A percentile compares a stretch with the other conserved stretches of the same genome.
Evolutionary conservation across 1,284 basidiomycete species (phyloP).

Genomic region (Bjerkandera adusta): DNA sequence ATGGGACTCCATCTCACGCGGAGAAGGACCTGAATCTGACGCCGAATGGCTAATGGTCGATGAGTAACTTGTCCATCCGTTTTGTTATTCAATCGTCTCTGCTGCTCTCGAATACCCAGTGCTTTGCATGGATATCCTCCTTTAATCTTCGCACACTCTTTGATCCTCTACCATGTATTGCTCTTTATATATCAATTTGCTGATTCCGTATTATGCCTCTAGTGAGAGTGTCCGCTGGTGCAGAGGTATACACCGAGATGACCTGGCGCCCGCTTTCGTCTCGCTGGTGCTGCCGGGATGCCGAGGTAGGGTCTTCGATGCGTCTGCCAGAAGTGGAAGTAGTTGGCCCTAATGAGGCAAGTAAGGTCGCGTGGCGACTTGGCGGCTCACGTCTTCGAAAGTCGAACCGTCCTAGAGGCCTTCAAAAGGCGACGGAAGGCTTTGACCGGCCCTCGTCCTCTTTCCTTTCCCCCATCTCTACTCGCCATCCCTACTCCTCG

Average conservation of each 20-base stretch:
- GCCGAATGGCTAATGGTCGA: slow-evolving; percentile 83
- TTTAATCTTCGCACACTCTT: slow-evolving; percentile 8
- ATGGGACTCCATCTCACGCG: slow-evolving; percentile 69
- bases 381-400: slow-evolving; percentile 18
- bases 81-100: slow-evolving; percentile 14
- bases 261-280: too few species aligned
- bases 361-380: slow-evolving; percentile 1
- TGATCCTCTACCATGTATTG: neutral
- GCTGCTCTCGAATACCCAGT: slow-evolving; percentile 28
- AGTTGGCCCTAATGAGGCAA: neutral
- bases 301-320: neutral
- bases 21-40: slow-evolving; percentile 72
- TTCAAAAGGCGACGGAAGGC: slow-evolving; percentile 5
- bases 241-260: too few species aligned
- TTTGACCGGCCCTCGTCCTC: slow-evolving; percentile 3
- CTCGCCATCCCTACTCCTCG: slow-evolving; percentile 5
- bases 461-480: slow-evolving; percentile 10
- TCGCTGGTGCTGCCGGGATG: too few species aligned
- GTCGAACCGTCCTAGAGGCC: slow-evolving; percentile 13
- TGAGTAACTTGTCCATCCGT: slow-evolving; percentile 33
- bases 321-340: slow-evolving; percentile 2
- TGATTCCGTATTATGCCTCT: slow-evolving; percentile 6
- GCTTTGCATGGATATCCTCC: slow-evolving; percentile 21
- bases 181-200: neutral
- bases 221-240: too few species aligned